Base-by-base conservation (phyloP, 2,329 filamentous ascomycete genomes). In the Claviceps cyperi region DNA sequence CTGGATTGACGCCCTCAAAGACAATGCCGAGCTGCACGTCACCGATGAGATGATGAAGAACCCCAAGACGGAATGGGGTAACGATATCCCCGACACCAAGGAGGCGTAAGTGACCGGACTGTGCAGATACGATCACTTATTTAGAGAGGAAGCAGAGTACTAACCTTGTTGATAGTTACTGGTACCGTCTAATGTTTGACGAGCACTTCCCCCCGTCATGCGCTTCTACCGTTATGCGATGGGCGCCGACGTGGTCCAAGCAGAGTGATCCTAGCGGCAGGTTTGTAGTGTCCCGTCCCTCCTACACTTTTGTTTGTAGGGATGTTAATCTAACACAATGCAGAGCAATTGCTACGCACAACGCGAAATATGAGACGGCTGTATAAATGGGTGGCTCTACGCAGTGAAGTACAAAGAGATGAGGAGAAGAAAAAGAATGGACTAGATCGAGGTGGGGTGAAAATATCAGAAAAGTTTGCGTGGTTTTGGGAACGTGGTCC, bases 31-130 rank as follows among this genome's bases (percentile, higher is more conserved):
- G 70, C 67, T 82, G 56, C 80, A 92, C 51, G 84, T 98, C 50
- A 94, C 86, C 17, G 91, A 98, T 63, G 91, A 97, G 75, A 90
- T 94, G 82, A 88, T 97, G 85, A 89, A 90, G 77, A 91, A 94
- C 79, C 91, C 92, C 56, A 96, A 95, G 77, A 80, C 87, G 13
- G 88, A 96, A 68, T 98, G 94, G 94, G 91, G 89, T 47, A 70
- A 72, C 61, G 94, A 98, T 63, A 80, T 95, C 55, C 94, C 92
- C 9, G 90, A 96, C 63, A 90, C 84, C 63, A 98, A 98, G 78
- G 92, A 98, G 72, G 92, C 89, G 71, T 90, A 80, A 60, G 80
- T 57, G 17, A 24, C 24, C 28, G 11, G 4, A 36, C 8, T 9
- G 14, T 13, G 14, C 19, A 5, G 5, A 41, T 19, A 21, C 21